These are phyloP conservation scores for Hypomontagnella monticulosa DNA, from an alignment of 495 filamentous ascomycete genomes.

Conservation along the genomic window DNA sequence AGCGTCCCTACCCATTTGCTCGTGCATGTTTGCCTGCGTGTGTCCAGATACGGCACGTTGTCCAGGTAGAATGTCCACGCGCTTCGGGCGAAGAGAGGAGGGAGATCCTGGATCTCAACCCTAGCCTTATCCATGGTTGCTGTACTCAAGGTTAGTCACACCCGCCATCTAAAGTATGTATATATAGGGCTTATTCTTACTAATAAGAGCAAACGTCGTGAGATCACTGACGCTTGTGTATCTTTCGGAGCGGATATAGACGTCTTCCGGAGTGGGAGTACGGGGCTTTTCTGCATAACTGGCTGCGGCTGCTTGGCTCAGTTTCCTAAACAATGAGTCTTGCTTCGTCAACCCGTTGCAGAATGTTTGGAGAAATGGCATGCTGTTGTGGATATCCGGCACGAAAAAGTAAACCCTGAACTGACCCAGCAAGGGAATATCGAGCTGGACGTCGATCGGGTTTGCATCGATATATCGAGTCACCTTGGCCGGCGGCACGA, in stretches of 20 bases:
- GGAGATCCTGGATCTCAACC: constrained; percentile 70
- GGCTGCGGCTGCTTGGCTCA: constrained; percentile 56
- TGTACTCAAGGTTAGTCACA: constrained; percentile 37
- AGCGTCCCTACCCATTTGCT: constrained; percentile 71
- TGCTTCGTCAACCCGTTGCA: constrained; percentile 55
- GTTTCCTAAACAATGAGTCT: constrained; percentile 58
- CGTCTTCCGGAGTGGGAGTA: constrained; percentile 61
- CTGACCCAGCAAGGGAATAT: constrained; percentile 75
- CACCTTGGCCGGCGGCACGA: constrained; percentile 70
- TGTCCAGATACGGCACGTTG: constrained; percentile 60
- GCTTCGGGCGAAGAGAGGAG: constrained; percentile 63
- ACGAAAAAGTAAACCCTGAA: constrained; percentile 74
- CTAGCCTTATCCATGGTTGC: constrained; percentile 64
- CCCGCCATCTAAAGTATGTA: not conserved
- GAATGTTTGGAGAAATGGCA: constrained; percentile 63
- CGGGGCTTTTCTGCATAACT: constrained; percentile 65
- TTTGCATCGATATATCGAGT: constrained; percentile 76
- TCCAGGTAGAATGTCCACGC: constrained; percentile 78
- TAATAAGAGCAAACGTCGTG: constrained; percentile 67
- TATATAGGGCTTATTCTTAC: constrained; percentile 38
- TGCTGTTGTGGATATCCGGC: constrained; percentile 61
- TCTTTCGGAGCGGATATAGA: constrained; percentile 66
- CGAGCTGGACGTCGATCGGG: constrained; percentile 74
- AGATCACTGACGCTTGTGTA: constrained; percentile 68
- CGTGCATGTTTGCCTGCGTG: constrained; percentile 60